A percentile compares a stretch with the other conserved stretches of the same genome.
phyloP scores from a whole-genome alignment of 2,329 filamentous ascomycete species.

The Epichloe sylvatica region DNA sequence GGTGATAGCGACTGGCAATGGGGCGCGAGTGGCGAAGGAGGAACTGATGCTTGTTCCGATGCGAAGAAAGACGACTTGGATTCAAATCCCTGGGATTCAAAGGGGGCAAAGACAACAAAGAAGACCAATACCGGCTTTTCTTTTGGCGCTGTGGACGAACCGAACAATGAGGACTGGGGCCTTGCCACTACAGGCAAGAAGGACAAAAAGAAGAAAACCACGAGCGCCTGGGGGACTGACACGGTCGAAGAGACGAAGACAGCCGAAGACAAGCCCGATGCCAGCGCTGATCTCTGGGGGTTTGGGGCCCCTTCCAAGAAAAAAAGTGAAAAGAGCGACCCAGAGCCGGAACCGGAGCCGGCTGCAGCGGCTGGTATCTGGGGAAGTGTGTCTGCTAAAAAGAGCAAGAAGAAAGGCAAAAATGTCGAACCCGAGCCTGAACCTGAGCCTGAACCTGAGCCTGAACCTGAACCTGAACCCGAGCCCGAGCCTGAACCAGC shows the following conservation, averaged over 20 bases:
- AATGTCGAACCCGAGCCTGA: slow-evolving; percentile 9
- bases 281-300: slow-evolving; percentile 20
- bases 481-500: slow-evolving; percentile 12
- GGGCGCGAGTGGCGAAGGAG: slow-evolving; percentile 16
- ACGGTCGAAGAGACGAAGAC: slow-evolving; percentile 21
- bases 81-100: slow-evolving; percentile 35
- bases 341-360: slow-evolving; percentile 15
- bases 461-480: slow-evolving; percentile 10
- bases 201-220: slow-evolving; percentile 27
- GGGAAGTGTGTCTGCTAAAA: slow-evolving; percentile 18
- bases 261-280: slow-evolving; percentile 12
- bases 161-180: slow-evolving; percentile 20
- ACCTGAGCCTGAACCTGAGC: slow-evolving; percentile 6
- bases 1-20: slow-evolving; percentile 34
- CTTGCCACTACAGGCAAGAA: slow-evolving; percentile 25
- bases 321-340: slow-evolving; percentile 24
- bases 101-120: slow-evolving; percentile 37
- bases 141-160: slow-evolving; percentile 33
- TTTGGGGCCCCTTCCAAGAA: slow-evolving; percentile 23
- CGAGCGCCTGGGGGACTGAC: slow-evolving; percentile 23
- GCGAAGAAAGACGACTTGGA: slow-evolving; percentile 29
- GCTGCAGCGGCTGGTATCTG: slow-evolving; percentile 8
- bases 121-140: slow-evolving; percentile 30
- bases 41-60: slow-evolving; percentile 18
- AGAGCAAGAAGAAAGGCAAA: slow-evolving; percentile 30